Evolutionary conservation across 2,329 filamentous ascomycete genomes (phyloP).

Genomic region (Zymoseptoria ardabiliae): DNA sequence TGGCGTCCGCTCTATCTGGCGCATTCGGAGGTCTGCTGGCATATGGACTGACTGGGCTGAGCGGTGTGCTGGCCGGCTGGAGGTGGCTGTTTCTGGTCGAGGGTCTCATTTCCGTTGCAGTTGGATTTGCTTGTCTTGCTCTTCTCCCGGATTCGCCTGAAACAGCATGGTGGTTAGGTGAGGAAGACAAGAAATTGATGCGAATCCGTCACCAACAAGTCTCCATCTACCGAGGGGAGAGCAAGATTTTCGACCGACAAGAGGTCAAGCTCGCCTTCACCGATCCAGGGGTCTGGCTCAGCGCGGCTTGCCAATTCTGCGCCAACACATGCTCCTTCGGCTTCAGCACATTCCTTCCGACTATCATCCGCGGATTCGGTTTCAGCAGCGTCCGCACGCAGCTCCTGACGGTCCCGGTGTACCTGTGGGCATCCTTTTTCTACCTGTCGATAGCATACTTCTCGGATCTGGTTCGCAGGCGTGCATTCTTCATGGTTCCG

Average conservation of each 20-base stretch:
- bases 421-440: slow-evolving; percentile 4
- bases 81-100: slow-evolving; percentile 18
- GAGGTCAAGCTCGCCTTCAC: slow-evolving; percentile 24
- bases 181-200: slow-evolving; percentile 17
- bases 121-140: slow-evolving; percentile 2
- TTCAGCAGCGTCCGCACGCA: slow-evolving; percentile 6
- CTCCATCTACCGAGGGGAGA: slow-evolving; percentile 13
- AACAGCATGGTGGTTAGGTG: slow-evolving; percentile 21
- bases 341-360: slow-evolving; percentile 31
- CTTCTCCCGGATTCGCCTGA: slow-evolving; percentile 1
- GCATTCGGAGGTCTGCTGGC: slow-evolving; percentile 3
- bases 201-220: slow-evolving; percentile 2
- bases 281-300: slow-evolving; percentile 27
- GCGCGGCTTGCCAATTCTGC: slow-evolving; percentile 28
- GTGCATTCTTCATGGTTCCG: slow-evolving; percentile 8
- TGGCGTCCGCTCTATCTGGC: slow-evolving; percentile 1
- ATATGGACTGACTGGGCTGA: slow-evolving; percentile 1
- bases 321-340: slow-evolving; percentile 28
- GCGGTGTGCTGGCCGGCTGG: slow-evolving; percentile 16
- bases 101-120: slow-evolving; percentile 8
- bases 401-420: slow-evolving; percentile 7
- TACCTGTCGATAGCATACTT: slow-evolving; percentile 7
- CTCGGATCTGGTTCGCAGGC: slow-evolving; percentile 3
- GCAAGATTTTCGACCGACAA: slow-evolving; percentile 25
- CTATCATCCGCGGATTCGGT: slow-evolving; percentile 31